Evolutionary conservation across 129 eudicot genomes (phyloP), one percentile per base, ranked within the genome.

Genomic region (Flaveria sonorensis): DNA sequence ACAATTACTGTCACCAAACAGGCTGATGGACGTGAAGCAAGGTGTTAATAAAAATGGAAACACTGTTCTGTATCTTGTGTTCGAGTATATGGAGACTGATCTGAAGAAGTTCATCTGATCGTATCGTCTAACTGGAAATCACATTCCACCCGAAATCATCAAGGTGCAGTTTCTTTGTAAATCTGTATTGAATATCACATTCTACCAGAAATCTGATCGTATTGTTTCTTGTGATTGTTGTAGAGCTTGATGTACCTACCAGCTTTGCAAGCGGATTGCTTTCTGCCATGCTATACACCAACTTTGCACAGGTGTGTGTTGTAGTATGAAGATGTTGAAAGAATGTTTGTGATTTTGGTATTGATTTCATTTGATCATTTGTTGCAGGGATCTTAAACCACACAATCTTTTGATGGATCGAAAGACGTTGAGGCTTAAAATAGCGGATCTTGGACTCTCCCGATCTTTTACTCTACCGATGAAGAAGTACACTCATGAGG

Each of bases 401-500:
- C 99, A 91, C 83, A 94, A 94, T 86, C 97, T 94, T 19, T 80
- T 94, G 88, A 89, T 94, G 99, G 96, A 94, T 52, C 87, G 86
- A 57, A 89, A 86, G 81, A 86, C 94, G 1, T 60, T 82, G 83
- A 79, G 70, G 86, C 92, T 94, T 10, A 94, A 91, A 77, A 87
- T 89, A 57, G 94, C 97, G 5, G 99, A 94, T 80, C 97, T 94
- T 85, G 97, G 99, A 57, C 83, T 94, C 48, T 96, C 96, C 20
- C 68, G 97, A 77, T 89, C 97, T 43, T 87, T 83, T 77, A 89
- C 95, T 40, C 75, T 91, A 26, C 99, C 99, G 3, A 85, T 91
- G 8, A 94, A 94, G 88, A 88, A 94, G 86, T 89, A 89, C 23
- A 94, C 96, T 74, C 99, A 94, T 71, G 99, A 91, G 96, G 98